These are phyloP conservation scores for Bisporella sp. DNA, from an alignment of 2,329 filamentous ascomycete genomes.

Conservation along the genomic window DNA sequence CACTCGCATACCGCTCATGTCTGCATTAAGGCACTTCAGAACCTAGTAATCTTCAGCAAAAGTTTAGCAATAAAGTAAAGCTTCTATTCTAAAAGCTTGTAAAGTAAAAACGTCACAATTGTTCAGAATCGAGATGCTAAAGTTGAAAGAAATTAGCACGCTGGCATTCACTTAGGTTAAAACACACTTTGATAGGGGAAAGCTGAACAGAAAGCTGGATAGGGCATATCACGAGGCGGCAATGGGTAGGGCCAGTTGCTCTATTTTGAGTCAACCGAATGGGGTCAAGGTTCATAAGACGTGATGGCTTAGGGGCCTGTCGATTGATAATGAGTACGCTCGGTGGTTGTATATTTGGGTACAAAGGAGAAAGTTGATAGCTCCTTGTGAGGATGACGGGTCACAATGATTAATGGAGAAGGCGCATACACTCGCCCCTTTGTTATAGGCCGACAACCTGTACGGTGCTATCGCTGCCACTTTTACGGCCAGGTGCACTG, in stretches of 20 bases:
- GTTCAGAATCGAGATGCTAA: too few species aligned
- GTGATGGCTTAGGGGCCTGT: constrained; percentile 4
- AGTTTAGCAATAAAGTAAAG: too few species aligned
- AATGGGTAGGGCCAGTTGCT: constrained; percentile 1
- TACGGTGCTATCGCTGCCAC: neutral
- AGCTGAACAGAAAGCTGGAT: constrained; percentile 5
- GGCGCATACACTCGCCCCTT: neutral
- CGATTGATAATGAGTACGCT: constrained; percentile 6
- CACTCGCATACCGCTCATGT: too few species aligned
- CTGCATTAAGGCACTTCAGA: too few species aligned
- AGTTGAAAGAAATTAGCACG: too few species aligned
- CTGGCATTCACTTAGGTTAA: constrained; percentile 1
- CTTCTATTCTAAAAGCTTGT: too few species aligned
- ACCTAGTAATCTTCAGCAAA: too few species aligned
- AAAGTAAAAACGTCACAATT: too few species aligned
- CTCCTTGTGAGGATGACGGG: too few species aligned
- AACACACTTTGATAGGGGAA: constrained; percentile 7
- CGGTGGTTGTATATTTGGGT: neutral
- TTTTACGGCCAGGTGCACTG: neutral
- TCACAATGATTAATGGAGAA: neutral
- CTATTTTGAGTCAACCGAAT: neutral
- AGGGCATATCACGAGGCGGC: constrained; percentile 7
- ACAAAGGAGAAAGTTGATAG: too few species aligned
- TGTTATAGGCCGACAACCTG: neutral
- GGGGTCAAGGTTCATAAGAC: constrained; percentile 8